Percentiles rank a stretch among this genome's conserved stretches.
Conservation (phyloP, 306 rosid species). For the Geum urbanum region DNA sequence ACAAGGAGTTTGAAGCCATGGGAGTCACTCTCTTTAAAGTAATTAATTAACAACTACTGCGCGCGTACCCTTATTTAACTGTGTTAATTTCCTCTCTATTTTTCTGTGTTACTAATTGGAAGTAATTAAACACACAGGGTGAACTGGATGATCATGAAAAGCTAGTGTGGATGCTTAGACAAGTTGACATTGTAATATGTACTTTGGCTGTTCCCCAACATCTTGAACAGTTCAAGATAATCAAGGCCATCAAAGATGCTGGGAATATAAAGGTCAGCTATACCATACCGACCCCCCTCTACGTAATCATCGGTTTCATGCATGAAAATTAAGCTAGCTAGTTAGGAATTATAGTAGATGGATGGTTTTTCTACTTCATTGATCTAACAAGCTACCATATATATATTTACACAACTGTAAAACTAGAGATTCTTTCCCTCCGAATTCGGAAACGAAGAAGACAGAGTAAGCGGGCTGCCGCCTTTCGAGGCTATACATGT, state of each 20-base stretch:
- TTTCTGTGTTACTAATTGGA: too few species aligned
- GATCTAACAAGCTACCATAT: background rate
- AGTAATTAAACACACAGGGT: too few species aligned
- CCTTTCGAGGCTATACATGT: conserved; percentile 38
- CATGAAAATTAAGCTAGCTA: too few species aligned
- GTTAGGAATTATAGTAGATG: too few species aligned
- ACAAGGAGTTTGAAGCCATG: conserved; percentile 28
- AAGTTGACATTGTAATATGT: conserved; percentile 43
- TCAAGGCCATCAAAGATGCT: conserved; percentile 43
- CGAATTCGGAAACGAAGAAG: conserved; percentile 40
- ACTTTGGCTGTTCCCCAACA: conserved; percentile 41
- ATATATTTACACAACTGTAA: background rate
- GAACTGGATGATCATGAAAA: conserved; percentile 40
- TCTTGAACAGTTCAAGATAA: conserved; percentile 40
- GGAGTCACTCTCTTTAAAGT: conserved; percentile 40
- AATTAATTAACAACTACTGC: too few species aligned
- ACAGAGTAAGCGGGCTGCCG: conserved; percentile 33
- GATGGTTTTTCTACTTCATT: background rate
- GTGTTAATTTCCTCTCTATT: too few species aligned
- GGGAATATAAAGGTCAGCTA: conserved; percentile 43
- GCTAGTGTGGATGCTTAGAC: conserved; percentile 29
- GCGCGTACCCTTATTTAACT: too few species aligned
- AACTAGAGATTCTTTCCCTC: conserved; percentile 46
- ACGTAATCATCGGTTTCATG: background rate
- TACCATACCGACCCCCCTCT: background rate